A percentile compares a stretch with the other conserved stretches of the same genome.
phyloP scores from a whole-genome alignment of 257 asterid genomes.

The Coffea eugenioides region DNA sequence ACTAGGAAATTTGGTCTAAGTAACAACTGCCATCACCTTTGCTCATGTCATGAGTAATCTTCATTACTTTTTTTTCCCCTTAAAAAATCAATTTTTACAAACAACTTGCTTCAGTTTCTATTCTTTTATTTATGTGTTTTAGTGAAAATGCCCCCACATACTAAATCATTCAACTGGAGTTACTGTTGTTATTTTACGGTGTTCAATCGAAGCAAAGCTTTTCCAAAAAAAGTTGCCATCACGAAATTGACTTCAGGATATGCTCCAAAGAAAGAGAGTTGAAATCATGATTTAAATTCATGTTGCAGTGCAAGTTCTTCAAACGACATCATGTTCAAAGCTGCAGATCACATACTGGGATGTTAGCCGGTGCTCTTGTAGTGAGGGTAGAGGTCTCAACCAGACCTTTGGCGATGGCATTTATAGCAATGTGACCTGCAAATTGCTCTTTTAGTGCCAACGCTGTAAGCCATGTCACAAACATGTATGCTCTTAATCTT shows the following conservation, averaged over 20 bases:
- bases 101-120: not conserved
- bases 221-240: not conserved
- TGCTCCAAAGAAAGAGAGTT: too few species aligned
- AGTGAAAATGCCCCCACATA: not conserved
- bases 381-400: conserved; percentile 35
- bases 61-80: too few species aligned
- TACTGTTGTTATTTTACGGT: not conserved
- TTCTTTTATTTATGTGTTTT: not conserved
- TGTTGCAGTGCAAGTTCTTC: conserved; percentile 57
- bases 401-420: conserved; percentile 7
- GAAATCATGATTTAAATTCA: not conserved
- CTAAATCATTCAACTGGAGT: not conserved
- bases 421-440: conserved; percentile 45
- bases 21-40: too few species aligned
- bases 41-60: too few species aligned
- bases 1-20: too few species aligned
- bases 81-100: not conserved
- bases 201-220: not conserved
- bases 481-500: conserved; percentile 55
- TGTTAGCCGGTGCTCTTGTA: conserved; percentile 51
- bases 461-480: conserved; percentile 70
- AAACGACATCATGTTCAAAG: conserved; percentile 52
- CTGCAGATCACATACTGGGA: conserved; percentile 57
- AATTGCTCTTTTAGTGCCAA: conserved; percentile 48
- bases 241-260: not conserved